Percentiles rank a stretch among this genome's conserved stretches.
These are phyloP conservation scores for Pterocarpus macrocarpus DNA, from an alignment of 306 rosid genomes.

Conservation along the genomic window DNA sequence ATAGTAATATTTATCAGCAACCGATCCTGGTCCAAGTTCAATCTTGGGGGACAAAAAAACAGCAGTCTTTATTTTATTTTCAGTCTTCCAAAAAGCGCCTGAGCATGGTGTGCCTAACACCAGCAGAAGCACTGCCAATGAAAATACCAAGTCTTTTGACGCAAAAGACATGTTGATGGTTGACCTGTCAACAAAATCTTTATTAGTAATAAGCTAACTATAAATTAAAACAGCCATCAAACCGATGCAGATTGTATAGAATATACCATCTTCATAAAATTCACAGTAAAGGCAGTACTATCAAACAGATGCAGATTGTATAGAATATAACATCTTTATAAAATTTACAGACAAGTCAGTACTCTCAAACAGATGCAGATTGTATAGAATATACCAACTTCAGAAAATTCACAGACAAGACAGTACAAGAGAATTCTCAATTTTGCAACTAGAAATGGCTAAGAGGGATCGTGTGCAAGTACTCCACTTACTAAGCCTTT, in stretches of 20 bases:
- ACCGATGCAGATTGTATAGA: constrained; percentile 20
- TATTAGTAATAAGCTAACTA: constrained; percentile 15
- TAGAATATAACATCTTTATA: background rate
- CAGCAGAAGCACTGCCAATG: constrained; percentile 43
- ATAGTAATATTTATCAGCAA: constrained; percentile 50
- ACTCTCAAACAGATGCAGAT: constrained; percentile 3
- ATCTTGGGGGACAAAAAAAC: constrained; percentile 68
- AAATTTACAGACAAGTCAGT: background rate
- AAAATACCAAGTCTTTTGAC: constrained; percentile 36
- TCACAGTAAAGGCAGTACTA: background rate
- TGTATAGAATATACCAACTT: background rate
- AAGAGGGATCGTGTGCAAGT: background rate
- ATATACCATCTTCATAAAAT: background rate
- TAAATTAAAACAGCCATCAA: background rate
- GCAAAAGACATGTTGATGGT: constrained; percentile 47
- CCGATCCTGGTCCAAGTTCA: constrained; percentile 74
- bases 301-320: constrained; percentile 6
- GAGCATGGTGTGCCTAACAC: constrained; percentile 46
- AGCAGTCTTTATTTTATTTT: constrained; percentile 52
- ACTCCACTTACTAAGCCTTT: too few species aligned
- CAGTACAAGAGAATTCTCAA: background rate
- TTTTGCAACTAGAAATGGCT: constrained; percentile 6
- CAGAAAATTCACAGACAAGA: background rate
- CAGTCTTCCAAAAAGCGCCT: constrained; percentile 41
- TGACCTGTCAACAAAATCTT: constrained; percentile 46